phyloP scores from a whole-genome alignment of 2,329 filamentous ascomycete species.

The Tolypocladium inflatum region DNA sequence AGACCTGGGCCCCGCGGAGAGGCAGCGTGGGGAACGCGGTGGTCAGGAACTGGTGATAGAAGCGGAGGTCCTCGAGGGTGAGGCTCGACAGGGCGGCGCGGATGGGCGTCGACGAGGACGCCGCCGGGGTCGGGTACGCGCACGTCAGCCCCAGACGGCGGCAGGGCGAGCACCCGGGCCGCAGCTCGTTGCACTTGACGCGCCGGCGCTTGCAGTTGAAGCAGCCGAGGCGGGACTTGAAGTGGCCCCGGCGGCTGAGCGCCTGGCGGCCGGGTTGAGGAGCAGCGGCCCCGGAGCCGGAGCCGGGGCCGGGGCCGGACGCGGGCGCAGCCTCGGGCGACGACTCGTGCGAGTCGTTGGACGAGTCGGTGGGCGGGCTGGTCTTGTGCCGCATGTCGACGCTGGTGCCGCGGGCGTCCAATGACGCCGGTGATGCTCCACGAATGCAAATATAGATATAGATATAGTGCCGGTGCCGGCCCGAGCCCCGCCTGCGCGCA shows the following conservation, averaged over 20 bases:
- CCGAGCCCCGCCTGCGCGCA: not conserved
- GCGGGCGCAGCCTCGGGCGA: not conserved
- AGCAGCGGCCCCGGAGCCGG: not conserved
- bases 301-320: not conserved
- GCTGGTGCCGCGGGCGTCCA: not conserved
- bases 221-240: constrained; percentile 21
- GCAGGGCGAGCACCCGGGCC: constrained; percentile 20
- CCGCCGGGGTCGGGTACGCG: constrained; percentile 16
- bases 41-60: constrained; percentile 40
- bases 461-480: too few species aligned
- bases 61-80: constrained; percentile 33
- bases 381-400: not conserved
- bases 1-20: constrained; percentile 18
- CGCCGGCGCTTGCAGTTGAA: constrained; percentile 21
- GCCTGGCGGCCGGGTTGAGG: not conserved
- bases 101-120: not conserved
- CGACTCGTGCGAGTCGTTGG: not conserved
- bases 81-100: constrained; percentile 15
- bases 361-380: not conserved
- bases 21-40: constrained; percentile 28
- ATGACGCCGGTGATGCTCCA: too few species aligned
- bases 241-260: constrained; percentile 13
- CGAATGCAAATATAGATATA: too few species aligned
- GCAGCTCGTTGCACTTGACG: constrained; percentile 21
- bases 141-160: constrained; percentile 22